Percentiles rank a stretch among this genome's conserved stretches.
These are phyloP conservation scores for Pseudopyrenochaeta lycopersici DNA, from an alignment of 2,329 filamentous ascomycete species.

Conservation along the genomic window DNA sequence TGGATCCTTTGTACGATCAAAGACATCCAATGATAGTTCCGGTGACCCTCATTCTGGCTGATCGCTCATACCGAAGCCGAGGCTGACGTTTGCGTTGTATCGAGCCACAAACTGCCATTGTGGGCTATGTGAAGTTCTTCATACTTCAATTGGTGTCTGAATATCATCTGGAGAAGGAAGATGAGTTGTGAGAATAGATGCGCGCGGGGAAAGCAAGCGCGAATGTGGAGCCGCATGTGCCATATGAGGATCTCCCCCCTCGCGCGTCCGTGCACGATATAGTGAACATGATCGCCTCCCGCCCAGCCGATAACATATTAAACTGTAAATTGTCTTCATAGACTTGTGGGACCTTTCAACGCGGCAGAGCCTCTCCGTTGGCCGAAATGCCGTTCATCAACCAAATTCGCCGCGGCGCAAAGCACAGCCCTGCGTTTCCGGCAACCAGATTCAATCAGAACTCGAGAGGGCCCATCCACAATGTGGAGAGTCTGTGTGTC, in stretches of 20 bases:
- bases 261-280: neutral
- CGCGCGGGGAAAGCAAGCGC: neutral
- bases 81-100: neutral
- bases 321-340: neutral
- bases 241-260: constrained; percentile 5
- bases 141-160: neutral
- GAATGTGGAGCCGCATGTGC: neutral
- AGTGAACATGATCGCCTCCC: neutral
- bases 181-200: neutral
- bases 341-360: neutral
- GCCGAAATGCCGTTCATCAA: neutral
- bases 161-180: neutral
- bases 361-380: neutral
- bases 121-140: neutral
- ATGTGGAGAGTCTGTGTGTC: neutral
- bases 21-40: neutral
- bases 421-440: neutral
- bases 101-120: neutral
- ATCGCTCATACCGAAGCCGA: neutral
- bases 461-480: neutral
- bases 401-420: neutral
- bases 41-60: neutral
- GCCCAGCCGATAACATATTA: neutral
- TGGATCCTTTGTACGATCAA: neutral
- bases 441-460: neutral